Conservation (phyloP, 805 yeast genomes). For the Lipomyces sp. region DNA sequence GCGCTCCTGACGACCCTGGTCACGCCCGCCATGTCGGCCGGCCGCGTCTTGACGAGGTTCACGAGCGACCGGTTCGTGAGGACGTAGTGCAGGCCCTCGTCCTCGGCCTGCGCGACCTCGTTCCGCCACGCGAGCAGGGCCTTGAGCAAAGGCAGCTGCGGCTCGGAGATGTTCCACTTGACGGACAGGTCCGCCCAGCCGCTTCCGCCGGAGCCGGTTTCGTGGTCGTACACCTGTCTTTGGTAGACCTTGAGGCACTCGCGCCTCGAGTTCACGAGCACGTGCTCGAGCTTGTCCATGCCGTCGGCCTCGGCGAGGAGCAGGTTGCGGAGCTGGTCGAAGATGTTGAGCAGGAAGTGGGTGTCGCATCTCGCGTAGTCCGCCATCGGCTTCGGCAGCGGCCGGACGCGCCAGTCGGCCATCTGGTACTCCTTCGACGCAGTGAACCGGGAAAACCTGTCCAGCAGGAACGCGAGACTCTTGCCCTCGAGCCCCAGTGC, state of each 20-base stretch:
- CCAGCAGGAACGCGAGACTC: conserved; percentile 80
- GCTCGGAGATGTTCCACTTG: conserved; percentile 59
- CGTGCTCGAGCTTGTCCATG: conserved; percentile 43
- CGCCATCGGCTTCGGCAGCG: conserved; percentile 68
- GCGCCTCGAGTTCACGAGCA: conserved; percentile 67
- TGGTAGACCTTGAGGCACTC: conserved; percentile 83
- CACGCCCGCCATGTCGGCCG: conserved; percentile 58
- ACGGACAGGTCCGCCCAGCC: conserved; percentile 65
- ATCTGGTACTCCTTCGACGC: conserved; percentile 93
- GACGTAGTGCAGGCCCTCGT: conserved; percentile 78
- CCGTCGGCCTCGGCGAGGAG: conserved; percentile 39
- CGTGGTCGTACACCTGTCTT: conserved; percentile 58
- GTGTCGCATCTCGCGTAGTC: conserved; percentile 94
- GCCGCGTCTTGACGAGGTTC: conserved; percentile 54
- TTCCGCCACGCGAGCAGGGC: conserved; percentile 83
- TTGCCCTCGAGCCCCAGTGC: conserved; percentile 75
- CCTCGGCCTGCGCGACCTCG: conserved; percentile 62
- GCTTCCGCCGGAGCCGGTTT: conserved; percentile 38
- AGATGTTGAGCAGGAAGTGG: conserved; percentile 80
- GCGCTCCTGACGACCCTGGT: conserved; percentile 42
- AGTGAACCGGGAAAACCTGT: conserved; percentile 72
- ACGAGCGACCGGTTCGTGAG: conserved; percentile 79
- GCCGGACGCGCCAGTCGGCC: conserved; percentile 95
- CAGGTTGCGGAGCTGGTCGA: conserved; percentile 64
- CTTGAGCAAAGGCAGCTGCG: conserved; percentile 52